Evolutionary conservation across 2,329 filamentous ascomycete genomes (phyloP).

Genomic region (Fusarium burgessii): DNA sequence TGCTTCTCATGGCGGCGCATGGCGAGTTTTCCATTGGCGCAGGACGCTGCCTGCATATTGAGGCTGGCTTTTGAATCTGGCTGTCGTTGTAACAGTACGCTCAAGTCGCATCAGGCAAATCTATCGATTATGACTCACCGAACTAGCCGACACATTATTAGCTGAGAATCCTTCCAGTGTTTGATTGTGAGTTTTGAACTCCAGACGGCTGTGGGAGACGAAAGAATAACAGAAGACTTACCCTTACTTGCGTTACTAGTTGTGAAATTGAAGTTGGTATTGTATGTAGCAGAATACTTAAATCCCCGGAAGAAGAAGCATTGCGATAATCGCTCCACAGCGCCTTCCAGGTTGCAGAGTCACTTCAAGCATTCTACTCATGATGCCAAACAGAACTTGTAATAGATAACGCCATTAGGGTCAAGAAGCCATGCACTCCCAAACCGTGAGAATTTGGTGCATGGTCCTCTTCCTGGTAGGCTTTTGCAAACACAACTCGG

Average conservation of each 20-base stretch:
- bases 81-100: conserved; percentile 24
- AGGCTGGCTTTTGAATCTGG: conserved; percentile 26
- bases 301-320: neutral
- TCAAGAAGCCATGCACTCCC: neutral
- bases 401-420: neutral
- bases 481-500: conserved; percentile 9
- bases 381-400: neutral
- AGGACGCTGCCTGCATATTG: conserved; percentile 39
- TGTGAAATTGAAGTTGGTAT: neutral
- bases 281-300: neutral
- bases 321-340: neutral
- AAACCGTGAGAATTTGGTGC: neutral
- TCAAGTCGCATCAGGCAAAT: conserved; percentile 17
- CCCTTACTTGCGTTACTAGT: neutral
- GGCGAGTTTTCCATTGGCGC: conserved; percentile 3
- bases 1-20: neutral
- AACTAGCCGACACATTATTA: conserved; percentile 26
- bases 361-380: neutral
- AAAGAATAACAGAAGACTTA: neutral
- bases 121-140: conserved; percentile 12
- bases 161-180: neutral
- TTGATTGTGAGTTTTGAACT: conserved; percentile 4
- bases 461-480: neutral
- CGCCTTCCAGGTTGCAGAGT: neutral
- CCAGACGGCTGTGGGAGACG: neutral